phyloP scores from a whole-genome alignment of 2,329 filamentous ascomycete genomes.

The Colletotrichum sansevieriae region DNA sequence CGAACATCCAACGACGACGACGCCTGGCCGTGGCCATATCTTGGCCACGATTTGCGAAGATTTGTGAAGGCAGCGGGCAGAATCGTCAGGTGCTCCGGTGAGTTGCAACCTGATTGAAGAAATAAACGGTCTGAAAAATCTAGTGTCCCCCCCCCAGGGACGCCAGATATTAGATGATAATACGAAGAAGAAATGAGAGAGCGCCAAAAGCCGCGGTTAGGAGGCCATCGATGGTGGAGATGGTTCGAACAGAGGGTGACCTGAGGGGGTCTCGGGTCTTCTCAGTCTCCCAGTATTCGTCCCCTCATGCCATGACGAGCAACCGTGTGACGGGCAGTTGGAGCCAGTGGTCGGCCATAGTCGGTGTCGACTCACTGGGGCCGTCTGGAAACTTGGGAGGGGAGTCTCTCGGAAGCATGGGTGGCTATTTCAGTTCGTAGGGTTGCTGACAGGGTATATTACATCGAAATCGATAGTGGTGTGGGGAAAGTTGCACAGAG shows the following conservation, averaged over 20 bases:
- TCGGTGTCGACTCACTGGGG: conserved; percentile 31
- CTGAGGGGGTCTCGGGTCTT: conserved; percentile 27
- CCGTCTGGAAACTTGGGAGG: conserved; percentile 12
- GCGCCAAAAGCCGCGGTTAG: conserved; percentile 24
- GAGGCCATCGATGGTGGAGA: conserved; percentile 39
- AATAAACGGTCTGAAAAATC: conserved; percentile 6
- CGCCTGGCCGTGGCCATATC: background rate
- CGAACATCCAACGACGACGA: conserved; percentile 2
- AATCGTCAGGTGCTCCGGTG: background rate
- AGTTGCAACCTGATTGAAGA: conserved; percentile 12
- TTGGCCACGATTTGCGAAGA: background rate
- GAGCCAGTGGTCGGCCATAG: conserved; percentile 32
- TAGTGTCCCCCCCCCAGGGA: background rate
- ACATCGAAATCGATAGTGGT: conserved; percentile 41
- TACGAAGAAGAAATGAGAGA: conserved; percentile 41
- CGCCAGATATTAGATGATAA: conserved; percentile 18
- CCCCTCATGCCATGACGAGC: conserved; percentile 25
- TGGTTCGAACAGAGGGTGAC: conserved; percentile 26
- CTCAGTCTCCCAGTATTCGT: background rate
- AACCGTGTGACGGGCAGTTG: conserved; percentile 41
- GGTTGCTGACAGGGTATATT: conserved; percentile 38
- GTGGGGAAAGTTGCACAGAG: conserved; percentile 32
- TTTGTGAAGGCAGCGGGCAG: background rate
- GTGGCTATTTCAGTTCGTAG: conserved; percentile 34
- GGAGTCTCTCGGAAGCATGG: conserved; percentile 15